Percentiles rank a stretch among this genome's conserved stretches.
Evolutionary conservation across 2,329 filamentous ascomycete species (phyloP).

Genomic region (Orbilia oligospora): DNA sequence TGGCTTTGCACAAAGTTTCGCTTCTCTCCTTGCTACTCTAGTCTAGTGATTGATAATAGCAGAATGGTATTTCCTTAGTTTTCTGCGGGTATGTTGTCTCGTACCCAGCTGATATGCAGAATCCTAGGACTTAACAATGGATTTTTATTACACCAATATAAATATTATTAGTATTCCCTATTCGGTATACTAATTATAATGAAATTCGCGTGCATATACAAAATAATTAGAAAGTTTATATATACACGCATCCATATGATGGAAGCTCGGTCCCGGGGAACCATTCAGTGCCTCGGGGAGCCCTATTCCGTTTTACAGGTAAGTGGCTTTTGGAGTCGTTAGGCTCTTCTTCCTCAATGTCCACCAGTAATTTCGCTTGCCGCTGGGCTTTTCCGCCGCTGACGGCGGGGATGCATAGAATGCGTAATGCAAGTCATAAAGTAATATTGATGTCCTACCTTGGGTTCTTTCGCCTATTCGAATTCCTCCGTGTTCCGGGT

Average conservation of each 20-base stretch:
- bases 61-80: neutral
- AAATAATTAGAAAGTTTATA: no score
- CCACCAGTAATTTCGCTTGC: conserved; percentile 6
- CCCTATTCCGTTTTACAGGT: neutral
- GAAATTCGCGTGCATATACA: neutral
- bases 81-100: neutral
- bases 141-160: neutral
- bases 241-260: no score
- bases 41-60: neutral
- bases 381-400: conserved; percentile 2
- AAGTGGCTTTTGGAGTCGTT: neutral
- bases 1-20: conserved; percentile 11
- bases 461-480: neutral
- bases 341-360: neutral
- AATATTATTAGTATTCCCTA: neutral
- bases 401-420: conserved; percentile 1
- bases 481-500: neutral
- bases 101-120: no score
- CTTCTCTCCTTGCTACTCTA: neutral
- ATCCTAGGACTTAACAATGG: neutral
- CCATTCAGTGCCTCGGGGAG: neutral
- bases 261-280: neutral
- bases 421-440: neutral
- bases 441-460: neutral
- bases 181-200: neutral